Conservation (phyloP, 2,329 filamentous ascomycete species). For the Tolypocladium tundrense region DNA sequence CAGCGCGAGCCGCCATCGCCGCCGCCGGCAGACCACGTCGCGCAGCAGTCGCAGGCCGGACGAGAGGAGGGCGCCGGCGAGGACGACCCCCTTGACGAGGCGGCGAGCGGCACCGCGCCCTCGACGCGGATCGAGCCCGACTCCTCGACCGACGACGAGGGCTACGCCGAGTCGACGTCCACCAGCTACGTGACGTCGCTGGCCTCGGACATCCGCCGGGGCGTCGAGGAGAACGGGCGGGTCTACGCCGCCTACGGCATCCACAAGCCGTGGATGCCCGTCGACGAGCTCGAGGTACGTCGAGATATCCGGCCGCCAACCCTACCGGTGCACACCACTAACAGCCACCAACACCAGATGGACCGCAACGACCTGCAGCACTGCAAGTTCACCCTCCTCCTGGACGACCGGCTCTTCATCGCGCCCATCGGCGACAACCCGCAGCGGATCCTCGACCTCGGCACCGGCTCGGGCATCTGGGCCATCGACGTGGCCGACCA, state of each 20-base stretch:
- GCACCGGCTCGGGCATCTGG: constrained; percentile 19
- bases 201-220: constrained; percentile 13
- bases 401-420: constrained; percentile 19
- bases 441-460: constrained; percentile 15
- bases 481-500: constrained; percentile 30
- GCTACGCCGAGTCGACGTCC: constrained; percentile 18
- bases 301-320: not conserved
- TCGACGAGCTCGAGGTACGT: constrained; percentile 10
- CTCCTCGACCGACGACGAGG: constrained; percentile 9
- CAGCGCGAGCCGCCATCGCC: not conserved
- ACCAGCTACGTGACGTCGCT: constrained; percentile 18
- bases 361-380: constrained; percentile 15
- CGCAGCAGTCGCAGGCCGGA: not conserved
- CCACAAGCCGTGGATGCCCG: constrained; percentile 11
- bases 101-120: not conserved
- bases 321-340: no score
- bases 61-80: not conserved
- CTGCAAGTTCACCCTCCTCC: constrained; percentile 12
- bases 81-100: not conserved
- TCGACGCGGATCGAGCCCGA: constrained; percentile 11
- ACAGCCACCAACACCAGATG: constrained; percentile 3
- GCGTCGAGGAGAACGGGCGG: constrained; percentile 12
- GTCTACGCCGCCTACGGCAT: constrained; percentile 13
- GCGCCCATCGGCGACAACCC: constrained; percentile 20
- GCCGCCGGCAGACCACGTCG: not conserved